Conservation (phyloP, 805 yeast genomes). For the Citeromyces matritensis region DNA sequence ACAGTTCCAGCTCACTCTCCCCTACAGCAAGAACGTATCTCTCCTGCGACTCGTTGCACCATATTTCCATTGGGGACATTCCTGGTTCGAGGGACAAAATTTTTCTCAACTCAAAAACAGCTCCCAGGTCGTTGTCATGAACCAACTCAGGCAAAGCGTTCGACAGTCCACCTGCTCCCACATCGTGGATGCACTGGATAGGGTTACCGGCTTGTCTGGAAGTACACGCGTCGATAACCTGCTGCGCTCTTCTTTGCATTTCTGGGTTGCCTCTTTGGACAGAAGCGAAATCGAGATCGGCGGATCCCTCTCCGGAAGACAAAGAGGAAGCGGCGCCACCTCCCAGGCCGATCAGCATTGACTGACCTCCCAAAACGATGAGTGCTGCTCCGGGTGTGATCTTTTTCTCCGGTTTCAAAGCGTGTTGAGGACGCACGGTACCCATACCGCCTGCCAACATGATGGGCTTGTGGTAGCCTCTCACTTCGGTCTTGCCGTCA, state of each 20-base stretch:
- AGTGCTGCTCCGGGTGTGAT: conserved; percentile 87
- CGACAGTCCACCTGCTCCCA: conserved; percentile 98
- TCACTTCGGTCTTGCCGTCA: conserved; percentile 52
- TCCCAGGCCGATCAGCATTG: conserved; percentile 96
- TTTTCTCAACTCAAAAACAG: conserved; percentile 79
- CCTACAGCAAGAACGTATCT: conserved; percentile 91
- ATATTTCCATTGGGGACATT: conserved; percentile 98
- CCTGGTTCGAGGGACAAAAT: conserved; percentile 89
- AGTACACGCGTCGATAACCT: conserved; percentile 89
- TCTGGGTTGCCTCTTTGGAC: conserved; percentile 99
- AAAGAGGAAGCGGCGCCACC: conserved; percentile 99
- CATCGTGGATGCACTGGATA: conserved; percentile 93
- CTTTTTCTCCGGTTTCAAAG: conserved; percentile 63
- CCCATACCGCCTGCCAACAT: conserved; percentile 99
- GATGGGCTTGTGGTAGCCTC: conserved; percentile 98
- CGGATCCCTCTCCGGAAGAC: conserved; percentile 93
- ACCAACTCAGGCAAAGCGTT: conserved; percentile 96
- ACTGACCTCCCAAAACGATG: conserved; percentile 94
- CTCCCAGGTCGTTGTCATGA: conserved; percentile 94
- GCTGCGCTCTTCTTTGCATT: conserved; percentile 98
- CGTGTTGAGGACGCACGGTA: conserved; percentile 84
- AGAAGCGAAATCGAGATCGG: conserved; percentile 93
- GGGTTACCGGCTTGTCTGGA: conserved; percentile 65
- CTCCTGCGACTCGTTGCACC: conserved; percentile 99
- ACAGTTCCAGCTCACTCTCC: conserved; percentile 55